Base-by-base conservation (phyloP, 306 rosid genomes). In the Mucuna pruriens region DNA sequence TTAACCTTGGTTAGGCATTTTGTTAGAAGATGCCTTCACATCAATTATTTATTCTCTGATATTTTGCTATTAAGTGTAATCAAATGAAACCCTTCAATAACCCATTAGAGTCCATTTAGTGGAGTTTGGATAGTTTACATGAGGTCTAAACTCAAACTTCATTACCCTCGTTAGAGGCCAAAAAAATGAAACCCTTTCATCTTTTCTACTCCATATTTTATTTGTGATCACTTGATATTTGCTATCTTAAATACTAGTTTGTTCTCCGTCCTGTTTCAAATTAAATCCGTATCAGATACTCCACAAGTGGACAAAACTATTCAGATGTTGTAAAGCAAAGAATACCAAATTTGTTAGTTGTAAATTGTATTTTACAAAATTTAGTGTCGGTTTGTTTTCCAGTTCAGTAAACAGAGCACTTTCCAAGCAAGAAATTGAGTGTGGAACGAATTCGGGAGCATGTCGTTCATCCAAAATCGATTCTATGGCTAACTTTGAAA, bases 261-360 rank as follows among this genome's bases (percentile, higher is more conserved):
- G 45, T 71, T 81, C 19, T 34, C 58, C 9, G 13, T 75, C 39
- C 20, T 74, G 49, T 60, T 58, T 44, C 25, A 46, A 71, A 22
- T 33, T 5, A 52, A 66, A 55, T 20, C 40, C 25, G 49, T 42
- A 65, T 81, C 75, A 40, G 76, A 69, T 51, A n/a, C 72, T 72
- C 42, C 13, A 20, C 25, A 10, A 11, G 6, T 15, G 44, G 10
- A 16, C 69, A 31, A 16, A 33, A 65, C 22, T 63, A 15, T 23
- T 63, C 3, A 39, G 48, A 55, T 40, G 38, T 29, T 79, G 23
- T 9, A 1, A 7, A 40, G 58, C 15, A 39, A 36, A 16, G 55
- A 63, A 51, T 63, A 39, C 64, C 25, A 17, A 80, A 13, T 4
- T 22, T 60, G 39, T 44, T 40, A 44, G 16, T 60, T 0, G 26